Evolutionary conservation across 1,139 yeast genomes (phyloP).

Genomic region (Trichomonascaceae sp.): DNA sequence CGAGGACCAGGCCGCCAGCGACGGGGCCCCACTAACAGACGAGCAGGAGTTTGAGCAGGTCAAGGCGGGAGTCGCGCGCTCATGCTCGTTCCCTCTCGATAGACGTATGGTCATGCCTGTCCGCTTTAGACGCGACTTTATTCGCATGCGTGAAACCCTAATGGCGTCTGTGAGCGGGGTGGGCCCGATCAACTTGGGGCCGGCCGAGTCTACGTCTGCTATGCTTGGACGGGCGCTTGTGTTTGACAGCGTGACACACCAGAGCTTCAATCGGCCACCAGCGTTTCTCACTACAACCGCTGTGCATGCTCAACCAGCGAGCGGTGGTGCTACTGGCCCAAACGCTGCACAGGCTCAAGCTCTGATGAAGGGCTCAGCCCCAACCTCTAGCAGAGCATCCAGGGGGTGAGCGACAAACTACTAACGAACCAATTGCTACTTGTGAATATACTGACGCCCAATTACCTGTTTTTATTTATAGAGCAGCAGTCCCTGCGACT

Average conservation of each 20-base stretch:
- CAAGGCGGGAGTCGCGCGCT: constrained; percentile 68
- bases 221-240: constrained; percentile 24
- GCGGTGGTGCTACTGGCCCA: too few species aligned
- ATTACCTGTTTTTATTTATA: too few species aligned
- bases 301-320: constrained; percentile 10
- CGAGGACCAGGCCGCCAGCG: constrained; percentile 17
- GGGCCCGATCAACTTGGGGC: constrained; percentile 11
- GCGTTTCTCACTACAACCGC: constrained; percentile 13
- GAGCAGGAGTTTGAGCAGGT: constrained; percentile 91
- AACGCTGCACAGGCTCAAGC: constrained; percentile 14
- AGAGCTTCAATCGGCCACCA: constrained; percentile 22
- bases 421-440: too few species aligned
- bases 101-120: constrained; percentile 59
- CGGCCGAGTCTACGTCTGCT: constrained; percentile 20
- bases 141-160: constrained; percentile 48
- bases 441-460: too few species aligned
- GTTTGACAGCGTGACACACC: constrained; percentile 19
- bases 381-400: too few species aligned
- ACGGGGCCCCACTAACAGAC: constrained; percentile 31
- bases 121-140: constrained; percentile 52
- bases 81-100: constrained; percentile 71
- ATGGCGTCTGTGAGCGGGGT: constrained; percentile 21
- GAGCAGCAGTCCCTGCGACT: too few species aligned
- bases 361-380: too few species aligned
- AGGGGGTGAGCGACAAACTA: too few species aligned